Evolutionary conservation across 768 basidiomycete species (phyloP).

Genomic region (Chalciporus pseudorubinellus): DNA sequence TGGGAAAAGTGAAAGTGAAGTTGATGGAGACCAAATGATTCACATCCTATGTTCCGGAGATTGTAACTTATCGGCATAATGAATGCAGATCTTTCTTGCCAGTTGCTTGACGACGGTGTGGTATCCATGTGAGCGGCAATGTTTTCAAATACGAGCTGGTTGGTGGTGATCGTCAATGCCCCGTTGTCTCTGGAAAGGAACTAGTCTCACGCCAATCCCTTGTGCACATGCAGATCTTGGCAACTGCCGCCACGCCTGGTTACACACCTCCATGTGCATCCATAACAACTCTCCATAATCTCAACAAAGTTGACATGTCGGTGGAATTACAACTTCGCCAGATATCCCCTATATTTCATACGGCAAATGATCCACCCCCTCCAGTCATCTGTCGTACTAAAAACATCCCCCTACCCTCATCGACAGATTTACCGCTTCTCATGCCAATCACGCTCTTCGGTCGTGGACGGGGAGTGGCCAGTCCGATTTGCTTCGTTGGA

Average conservation of each 20-base stretch:
- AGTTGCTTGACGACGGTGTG: neutral
- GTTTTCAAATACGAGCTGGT: neutral
- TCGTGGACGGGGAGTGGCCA: constrained; percentile 46
- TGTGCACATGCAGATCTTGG: constrained; percentile 1
- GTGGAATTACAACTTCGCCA: too few relatives aligned
- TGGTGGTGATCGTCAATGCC: too few relatives aligned
- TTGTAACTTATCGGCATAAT: neutral
- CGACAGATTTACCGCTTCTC: constrained; percentile 57
- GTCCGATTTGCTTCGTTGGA: constrained; percentile 67
- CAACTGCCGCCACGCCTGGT: neutral
- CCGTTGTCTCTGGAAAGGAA: neutral
- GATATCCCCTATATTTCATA: constrained; percentile 14
- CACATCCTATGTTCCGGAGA: neutral
- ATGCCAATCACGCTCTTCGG: constrained; percentile 80
- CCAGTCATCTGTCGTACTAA: constrained; percentile 80
- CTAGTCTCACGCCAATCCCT: neutral
- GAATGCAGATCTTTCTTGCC: neutral
- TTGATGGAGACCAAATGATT: too few relatives aligned
- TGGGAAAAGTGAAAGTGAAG: neutral
- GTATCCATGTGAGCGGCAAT: neutral
- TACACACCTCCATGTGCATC: constrained; percentile 9
- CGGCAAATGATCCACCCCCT: constrained; percentile 28
- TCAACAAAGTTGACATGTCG: neutral
- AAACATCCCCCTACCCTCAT: constrained; percentile 69
- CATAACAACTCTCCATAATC: constrained; percentile 12